Base-by-base conservation (phyloP, 805 yeast species). In the Barnettozyma sp. region DNA sequence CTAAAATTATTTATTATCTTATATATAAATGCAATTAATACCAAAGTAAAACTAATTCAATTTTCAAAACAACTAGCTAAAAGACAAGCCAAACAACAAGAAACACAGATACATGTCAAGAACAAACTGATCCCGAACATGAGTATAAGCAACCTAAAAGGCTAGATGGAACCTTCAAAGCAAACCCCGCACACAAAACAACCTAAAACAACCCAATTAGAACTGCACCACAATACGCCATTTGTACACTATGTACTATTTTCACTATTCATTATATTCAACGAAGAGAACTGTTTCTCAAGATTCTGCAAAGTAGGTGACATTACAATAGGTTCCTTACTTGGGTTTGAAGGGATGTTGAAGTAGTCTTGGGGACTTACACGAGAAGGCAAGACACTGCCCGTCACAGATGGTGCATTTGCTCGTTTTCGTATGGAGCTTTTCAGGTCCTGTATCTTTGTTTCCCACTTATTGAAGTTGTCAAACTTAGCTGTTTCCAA, bases 391-490 rank as follows among this genome's bases (percentile, higher is more conserved):
- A 20, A 13, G 15, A 23, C 32, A 11, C 32, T 24, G 21, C 13
- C 23, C 7, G 24, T 29, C 22, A 29, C 13, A 20, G 32, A 22
- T 21, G 14, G 20, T 12, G 21, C 10, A 27, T 27, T 10, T 6
- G 25, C 22, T n/a, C 16, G 12, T 14, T 19, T 38, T n/a, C 22
- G 22, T 11, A 34, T 10, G 6, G 31, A 16, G 6, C 30, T 26
- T 10, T 38, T 44, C 22, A 46, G 30, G 3, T 33, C 35, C 26
- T 42, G 34, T 4, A 50, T 40, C 33, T 49, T 50, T 3, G 22
- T 20, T 7, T 49, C 52, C 55, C 55, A 50, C n/a, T 45, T 41
- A 6, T 36, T 36, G 41, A 46, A 48, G 26, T 50, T 49, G 24
- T 44, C 47, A 11, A 30, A 34, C 16, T 44, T 44, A 9, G 53